Base-by-base conservation (phyloP, 768 basidiomycete genomes). In the Serendipita indica region DNA sequence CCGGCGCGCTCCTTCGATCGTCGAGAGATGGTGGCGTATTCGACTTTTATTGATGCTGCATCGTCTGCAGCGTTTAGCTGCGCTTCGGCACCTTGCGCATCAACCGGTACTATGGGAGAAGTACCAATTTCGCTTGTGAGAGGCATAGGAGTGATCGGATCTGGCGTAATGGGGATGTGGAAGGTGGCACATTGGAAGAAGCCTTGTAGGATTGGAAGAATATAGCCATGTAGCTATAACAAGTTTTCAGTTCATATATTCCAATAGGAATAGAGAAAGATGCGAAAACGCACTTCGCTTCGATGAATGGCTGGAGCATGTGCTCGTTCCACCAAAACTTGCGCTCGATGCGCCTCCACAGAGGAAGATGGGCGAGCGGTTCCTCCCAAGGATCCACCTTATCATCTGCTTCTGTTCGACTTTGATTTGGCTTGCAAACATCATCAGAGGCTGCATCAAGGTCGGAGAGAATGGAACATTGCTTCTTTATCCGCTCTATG, bases 271-370 rank as follows among this genome's bases (percentile, higher is more conserved):
- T n/a, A 18, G 41, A 39, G 57, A n/a, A 57, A n/a, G n/a, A n/a
- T n/a, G n/a, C 7, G 20, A 13, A 35, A 43, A 70, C 79, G 60
- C 71, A 91, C 90, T 20, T 92, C 91, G 84, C 83, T 61, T 97
- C 89, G 35, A 90, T 73, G 63, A 99, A 85, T 1, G 88, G 83
- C 63, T 84, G 84, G 27, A 80, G 76, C 60, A 98, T 76, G 77
- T 81, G 82, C 65, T 91, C 88, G 66, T 98, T 99, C 90, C 92
- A 98, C 87, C 92, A 98, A 68, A 89, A 98, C 39, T 86, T 83
- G 46, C 78, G 77, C 64, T 97, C 89, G 0, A 91, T 88, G 12
- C 91, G 75, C 27, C 91, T 78, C 92, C 94, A 97, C 2, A 97
- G 75, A 0, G 96, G 93, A 13, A 93, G 75, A 0, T 80, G 81